These are phyloP conservation scores for Spongiforma sp. DNA, from an alignment of 1,284 basidiomycete genomes.

Conservation along the genomic window DNA sequence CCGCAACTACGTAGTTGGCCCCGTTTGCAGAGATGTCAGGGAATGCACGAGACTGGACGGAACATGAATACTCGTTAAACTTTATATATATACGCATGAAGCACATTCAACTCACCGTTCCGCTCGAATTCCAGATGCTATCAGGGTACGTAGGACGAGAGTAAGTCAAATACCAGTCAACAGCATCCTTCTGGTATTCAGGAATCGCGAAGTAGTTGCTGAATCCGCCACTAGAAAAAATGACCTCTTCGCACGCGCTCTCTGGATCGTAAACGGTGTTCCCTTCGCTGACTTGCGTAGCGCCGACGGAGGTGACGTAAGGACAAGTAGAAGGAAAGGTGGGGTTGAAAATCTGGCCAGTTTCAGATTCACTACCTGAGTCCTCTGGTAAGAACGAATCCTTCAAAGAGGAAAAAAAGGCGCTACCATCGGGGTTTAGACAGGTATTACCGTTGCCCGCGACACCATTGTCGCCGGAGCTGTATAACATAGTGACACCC, in stretches of 20 bases:
- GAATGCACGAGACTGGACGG: conserved; percentile 43
- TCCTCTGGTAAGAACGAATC: too few species aligned
- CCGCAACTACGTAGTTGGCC: conserved; percentile 47
- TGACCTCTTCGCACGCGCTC: conserved; percentile 41
- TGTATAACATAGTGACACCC: conserved; percentile 46
- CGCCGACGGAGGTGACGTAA: conserved; percentile 61
- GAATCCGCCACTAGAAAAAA: conserved; percentile 55
- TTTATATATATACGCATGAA: not conserved
- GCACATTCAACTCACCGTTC: conserved; percentile 30
- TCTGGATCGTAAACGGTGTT: conserved; percentile 45
- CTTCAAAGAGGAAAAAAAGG: not conserved
- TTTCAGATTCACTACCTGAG: conserved; percentile 26
- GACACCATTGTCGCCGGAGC: conserved; percentile 47
- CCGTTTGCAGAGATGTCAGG: conserved; percentile 49
- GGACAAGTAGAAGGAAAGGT: conserved; percentile 63
- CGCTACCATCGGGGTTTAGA: conserved; percentile 27
- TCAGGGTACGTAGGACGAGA: conserved; percentile 40
- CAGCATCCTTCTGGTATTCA: conserved; percentile 42
- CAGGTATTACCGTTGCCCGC: conserved; percentile 42
- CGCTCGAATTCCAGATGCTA: conserved; percentile 50
- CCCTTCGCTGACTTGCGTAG: conserved; percentile 53
- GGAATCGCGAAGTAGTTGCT: conserved; percentile 46
- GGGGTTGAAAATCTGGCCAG: conserved; percentile 47
- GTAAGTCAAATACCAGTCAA: conserved; percentile 37
- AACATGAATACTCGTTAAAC: not conserved